Base-by-base conservation (phyloP, 176 grass and related monocot species). In the Aegilops sharonensis region DNA sequence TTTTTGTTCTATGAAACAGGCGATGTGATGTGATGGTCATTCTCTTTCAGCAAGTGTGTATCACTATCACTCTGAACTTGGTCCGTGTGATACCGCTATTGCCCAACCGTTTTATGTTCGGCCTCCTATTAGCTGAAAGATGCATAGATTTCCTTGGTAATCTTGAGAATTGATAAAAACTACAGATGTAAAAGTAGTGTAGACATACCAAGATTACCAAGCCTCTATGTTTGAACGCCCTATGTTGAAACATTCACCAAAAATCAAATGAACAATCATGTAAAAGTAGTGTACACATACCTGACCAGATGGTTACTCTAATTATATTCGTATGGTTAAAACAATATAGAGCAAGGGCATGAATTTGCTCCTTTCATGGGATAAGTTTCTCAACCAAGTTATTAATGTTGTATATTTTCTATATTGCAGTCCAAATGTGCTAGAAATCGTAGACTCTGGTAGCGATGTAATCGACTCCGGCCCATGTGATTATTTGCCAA, bases 361-460 rank as follows among this genome's bases (percentile, higher is more conserved):
- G 82, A 74, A 43, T 83, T 78, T 17, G 9, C 52, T 82, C 59
- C 36, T 36, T 36, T 85, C 39, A 24, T 56, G 70, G 15, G 4
- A 84, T 72, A 42, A 62, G 37, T 31, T 72, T 82, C 11, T 56
- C 73, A 32, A 27, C 29, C n/a, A 48, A 82, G 37, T 9, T 54
- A 42, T 8, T 29, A 9, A n/a, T 67, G 0, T 29, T 24, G 61
- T 2, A n/a, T 37, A n/a, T 31, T 73, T 69, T 59, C 11, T 50
- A n/a, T 83, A 75, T 80, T 92, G 79, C 89, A 98, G 95, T 78
- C 76, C 77, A 87, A 84, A 87, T 17, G 83, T 64, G 64, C 32
- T 68, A 37, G 84, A 83, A 83, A 64, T 39, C 20, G 68, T 40
- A 72, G 69, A 94, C 75, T 52, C 34, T 89, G 81, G 80, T 59